Conservation (phyloP, 345 rosid genomes). For the Syzygium grande region DNA sequence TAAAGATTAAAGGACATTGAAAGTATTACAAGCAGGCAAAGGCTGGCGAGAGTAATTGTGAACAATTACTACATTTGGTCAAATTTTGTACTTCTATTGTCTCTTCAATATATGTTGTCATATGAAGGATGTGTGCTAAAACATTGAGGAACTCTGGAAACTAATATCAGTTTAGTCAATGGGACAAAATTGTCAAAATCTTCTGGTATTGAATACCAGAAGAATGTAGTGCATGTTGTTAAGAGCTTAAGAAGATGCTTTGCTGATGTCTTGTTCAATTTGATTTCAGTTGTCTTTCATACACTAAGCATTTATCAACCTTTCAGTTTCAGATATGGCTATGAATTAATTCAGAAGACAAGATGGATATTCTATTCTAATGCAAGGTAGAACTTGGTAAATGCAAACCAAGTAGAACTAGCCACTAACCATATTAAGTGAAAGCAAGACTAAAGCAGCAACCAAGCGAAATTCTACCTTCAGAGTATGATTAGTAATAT, state of each 20-base stretch:
- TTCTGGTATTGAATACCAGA: not conserved
- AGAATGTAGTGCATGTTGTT: not conserved
- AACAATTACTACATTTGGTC: not conserved
- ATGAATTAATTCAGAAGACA: not conserved
- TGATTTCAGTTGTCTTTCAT: not conserved
- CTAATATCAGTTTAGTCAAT: not conserved
- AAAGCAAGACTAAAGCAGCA: not conserved
- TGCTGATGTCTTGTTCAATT: not conserved
- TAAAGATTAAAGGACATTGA: conserved; percentile 2
- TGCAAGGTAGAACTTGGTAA: not conserved
- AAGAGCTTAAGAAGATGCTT: not conserved
- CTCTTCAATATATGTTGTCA: not conserved
- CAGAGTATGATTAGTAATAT: not conserved
- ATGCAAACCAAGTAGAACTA: not conserved
- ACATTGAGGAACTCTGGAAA: not conserved
- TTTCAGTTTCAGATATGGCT: not conserved
- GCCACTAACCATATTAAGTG: not conserved
- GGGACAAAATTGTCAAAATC: not conserved
- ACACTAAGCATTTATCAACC: not conserved
- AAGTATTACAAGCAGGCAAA: not conserved
- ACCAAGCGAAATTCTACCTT: not conserved
- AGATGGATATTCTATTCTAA: not conserved
- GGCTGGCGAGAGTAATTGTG: not conserved
- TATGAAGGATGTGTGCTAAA: not conserved
- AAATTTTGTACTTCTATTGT: not conserved